Evolutionary conservation across 352 stramenopile genomes (phyloP).

Genomic region (Phytophthora hybrid): DNA sequence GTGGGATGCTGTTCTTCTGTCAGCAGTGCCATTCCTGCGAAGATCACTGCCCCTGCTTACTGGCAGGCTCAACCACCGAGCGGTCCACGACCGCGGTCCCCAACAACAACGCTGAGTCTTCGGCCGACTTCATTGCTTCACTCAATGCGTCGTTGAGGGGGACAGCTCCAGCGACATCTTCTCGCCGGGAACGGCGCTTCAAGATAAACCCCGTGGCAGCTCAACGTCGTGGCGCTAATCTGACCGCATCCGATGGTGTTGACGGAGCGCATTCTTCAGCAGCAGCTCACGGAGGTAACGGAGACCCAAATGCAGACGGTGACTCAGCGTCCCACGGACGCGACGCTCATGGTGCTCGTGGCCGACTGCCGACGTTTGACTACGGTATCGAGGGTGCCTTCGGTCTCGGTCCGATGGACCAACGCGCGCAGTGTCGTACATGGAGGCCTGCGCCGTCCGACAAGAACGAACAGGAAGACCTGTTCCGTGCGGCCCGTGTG

Average conservation of each 20-base stretch:
- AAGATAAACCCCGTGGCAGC: conserved; percentile 38
- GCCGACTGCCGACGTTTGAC: conserved; percentile 49
- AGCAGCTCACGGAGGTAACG: background rate
- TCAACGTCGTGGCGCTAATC: conserved; percentile 31
- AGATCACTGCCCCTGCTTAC: conserved; percentile 52
- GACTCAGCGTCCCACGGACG: background rate
- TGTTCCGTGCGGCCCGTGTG: conserved; percentile 77
- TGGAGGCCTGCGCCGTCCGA: conserved; percentile 50
- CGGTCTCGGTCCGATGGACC: conserved; percentile 29
- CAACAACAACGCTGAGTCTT: background rate
- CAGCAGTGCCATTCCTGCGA: conserved; percentile 48
- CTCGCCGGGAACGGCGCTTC: conserved; percentile 42
- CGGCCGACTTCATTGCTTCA: conserved; percentile 21
- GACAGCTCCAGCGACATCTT: background rate
- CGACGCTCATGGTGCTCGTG: conserved; percentile 11
- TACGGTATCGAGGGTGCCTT: conserved; percentile 46
- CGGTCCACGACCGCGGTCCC: background rate
- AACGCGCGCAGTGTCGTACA: conserved; percentile 38
- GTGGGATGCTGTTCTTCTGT: conserved; percentile 54
- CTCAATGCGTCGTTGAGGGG: conserved; percentile 16
- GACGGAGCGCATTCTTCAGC: background rate
- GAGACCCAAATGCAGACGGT: too few relatives aligned
- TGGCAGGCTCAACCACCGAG: conserved; percentile 15
- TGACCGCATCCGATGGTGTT: background rate
- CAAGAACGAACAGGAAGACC: conserved; percentile 79